A percentile compares a stretch with the other conserved stretches of the same genome.
Conservation (phyloP, 2,329 filamentous ascomycete species). For the Ascochyta rabiei region DNA sequence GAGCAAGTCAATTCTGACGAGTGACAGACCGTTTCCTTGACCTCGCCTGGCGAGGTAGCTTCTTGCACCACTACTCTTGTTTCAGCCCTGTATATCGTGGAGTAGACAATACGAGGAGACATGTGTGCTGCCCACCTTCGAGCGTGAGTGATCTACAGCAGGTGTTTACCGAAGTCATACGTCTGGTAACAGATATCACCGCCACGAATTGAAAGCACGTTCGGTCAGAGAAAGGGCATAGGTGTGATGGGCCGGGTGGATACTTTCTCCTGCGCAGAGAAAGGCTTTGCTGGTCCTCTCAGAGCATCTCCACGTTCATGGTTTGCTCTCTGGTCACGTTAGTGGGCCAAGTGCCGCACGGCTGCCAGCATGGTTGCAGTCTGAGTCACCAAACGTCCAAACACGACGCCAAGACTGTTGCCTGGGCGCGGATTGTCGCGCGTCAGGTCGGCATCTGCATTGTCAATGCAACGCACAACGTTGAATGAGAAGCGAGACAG, state of each 20-base stretch:
- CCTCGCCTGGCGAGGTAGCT: not conserved
- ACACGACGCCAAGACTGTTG: slow-evolving; percentile 7
- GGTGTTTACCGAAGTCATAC: not conserved
- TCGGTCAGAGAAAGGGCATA: no score
- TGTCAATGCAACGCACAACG: not conserved
- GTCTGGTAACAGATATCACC: not conserved
- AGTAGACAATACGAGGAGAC: no score
- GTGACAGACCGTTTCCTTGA: not conserved
- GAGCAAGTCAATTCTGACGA: no score
- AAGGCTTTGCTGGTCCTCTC: no score
- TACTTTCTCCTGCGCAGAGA: no score
- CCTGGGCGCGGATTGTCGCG: slow-evolving; percentile 5
- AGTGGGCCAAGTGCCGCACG: not conserved
- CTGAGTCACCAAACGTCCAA: slow-evolving; percentile 9
- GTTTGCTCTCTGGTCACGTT: not conserved
- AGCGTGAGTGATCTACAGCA: not conserved
- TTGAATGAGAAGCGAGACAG: slow-evolving; percentile 5
- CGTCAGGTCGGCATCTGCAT: slow-evolving; percentile 4
- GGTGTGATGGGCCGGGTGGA: no score
- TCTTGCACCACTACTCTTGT: not conserved
- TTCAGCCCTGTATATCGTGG: not conserved
- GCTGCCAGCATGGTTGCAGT: slow-evolving; percentile 4
- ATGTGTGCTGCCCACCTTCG: no score
- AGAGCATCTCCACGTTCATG: no score
- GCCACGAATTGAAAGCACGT: no score